Conservation (phyloP, 139 green algal genomes). For the Volvox reticuliferus region DNA sequence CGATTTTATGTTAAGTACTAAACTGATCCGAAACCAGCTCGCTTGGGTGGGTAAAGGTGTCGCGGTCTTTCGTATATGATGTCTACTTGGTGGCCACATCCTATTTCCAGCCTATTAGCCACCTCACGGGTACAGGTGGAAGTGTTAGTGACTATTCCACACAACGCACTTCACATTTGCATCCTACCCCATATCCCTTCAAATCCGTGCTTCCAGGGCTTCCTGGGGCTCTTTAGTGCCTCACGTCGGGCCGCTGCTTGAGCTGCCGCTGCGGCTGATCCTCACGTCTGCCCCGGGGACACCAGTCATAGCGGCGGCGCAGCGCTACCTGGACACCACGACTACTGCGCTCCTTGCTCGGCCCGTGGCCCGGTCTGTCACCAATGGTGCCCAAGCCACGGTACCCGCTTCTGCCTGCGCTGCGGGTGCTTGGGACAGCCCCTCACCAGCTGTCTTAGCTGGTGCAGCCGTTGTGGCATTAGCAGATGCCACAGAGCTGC, state of each 20-base stretch:
- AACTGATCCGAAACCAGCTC: no score
- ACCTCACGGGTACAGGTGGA: no score
- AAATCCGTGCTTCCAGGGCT: not conserved
- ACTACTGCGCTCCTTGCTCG: not conserved
- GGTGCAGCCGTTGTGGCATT: not conserved
- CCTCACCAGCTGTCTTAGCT: not conserved
- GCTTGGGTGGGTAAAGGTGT: no score
- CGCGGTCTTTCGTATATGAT: no score
- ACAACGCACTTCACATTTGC: no score
- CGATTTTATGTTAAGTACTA: no score
- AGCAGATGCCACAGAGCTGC: not conserved
- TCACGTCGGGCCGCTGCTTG: constrained; percentile 14
- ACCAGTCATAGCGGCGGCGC: not conserved
- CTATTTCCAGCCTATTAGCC: no score
- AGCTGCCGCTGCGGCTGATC: constrained; percentile 44
- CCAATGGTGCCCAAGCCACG: not conserved
- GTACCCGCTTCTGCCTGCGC: not conserved
- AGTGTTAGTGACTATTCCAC: no score
- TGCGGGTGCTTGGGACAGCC: not conserved
- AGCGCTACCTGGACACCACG: constrained; percentile 34
- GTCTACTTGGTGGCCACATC: no score
- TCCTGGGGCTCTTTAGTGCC: not conserved
- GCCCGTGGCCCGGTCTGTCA: not conserved
- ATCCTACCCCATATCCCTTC: no score
- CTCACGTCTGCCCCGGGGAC: not conserved